Conservation (phyloP, 768 basidiomycete species). For the Boletus patriciae region DNA sequence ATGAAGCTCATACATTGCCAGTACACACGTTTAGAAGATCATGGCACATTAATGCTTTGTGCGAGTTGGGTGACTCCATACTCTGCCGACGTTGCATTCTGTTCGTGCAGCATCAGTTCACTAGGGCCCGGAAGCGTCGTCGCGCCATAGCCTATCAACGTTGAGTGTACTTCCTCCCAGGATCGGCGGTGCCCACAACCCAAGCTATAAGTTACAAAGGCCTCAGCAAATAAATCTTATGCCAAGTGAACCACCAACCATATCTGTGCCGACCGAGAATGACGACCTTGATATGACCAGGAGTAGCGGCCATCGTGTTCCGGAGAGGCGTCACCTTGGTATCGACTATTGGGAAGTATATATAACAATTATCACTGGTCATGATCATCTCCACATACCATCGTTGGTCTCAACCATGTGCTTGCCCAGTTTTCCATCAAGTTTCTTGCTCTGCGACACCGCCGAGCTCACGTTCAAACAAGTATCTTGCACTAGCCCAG, state of each 20-base stretch:
- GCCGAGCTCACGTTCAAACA: conserved; percentile 56
- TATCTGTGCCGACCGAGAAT: conserved; percentile 87
- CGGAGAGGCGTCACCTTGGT: conserved; percentile 84
- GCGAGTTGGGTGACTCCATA: conserved; percentile 61
- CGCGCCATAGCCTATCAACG: conserved; percentile 67
- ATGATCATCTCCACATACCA: conserved; percentile 32
- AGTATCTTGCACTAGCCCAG: conserved; percentile 76
- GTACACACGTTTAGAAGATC: neutral
- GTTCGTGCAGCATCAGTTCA: conserved; percentile 72
- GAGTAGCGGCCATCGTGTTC: conserved; percentile 84
- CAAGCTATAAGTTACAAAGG: conserved; percentile 25
- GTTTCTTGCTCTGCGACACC: conserved; percentile 37
- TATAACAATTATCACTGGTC: neutral
- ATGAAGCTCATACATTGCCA: neutral
- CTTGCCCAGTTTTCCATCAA: conserved; percentile 52
- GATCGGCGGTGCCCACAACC: conserved; percentile 54
- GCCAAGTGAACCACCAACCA: conserved; percentile 44
- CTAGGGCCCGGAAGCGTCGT: conserved; percentile 81
- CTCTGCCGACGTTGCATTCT: conserved; percentile 58
- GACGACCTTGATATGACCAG: conserved; percentile 77
- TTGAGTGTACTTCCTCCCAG: neutral
- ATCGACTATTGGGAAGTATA: conserved; percentile 48
- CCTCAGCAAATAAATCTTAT: neutral
- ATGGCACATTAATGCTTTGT: conserved; percentile 26
- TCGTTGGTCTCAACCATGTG: conserved; percentile 51